A percentile compares a stretch with the other conserved stretches of the same genome.
Evolutionary conservation across 2,329 filamentous ascomycete species (phyloP).

Genomic region (Colletotrichum cereale): DNA sequence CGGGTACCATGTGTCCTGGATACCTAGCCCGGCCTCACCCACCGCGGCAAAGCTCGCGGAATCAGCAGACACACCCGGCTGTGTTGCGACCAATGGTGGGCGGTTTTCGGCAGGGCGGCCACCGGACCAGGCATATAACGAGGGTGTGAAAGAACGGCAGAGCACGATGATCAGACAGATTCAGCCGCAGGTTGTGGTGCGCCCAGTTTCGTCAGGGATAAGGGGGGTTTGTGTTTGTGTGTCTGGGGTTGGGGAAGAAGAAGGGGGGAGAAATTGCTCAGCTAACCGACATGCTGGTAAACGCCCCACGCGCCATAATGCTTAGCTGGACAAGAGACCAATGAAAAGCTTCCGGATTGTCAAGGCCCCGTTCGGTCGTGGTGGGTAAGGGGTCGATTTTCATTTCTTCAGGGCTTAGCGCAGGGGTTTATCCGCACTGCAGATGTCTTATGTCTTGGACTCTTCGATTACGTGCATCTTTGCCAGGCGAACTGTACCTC

Average conservation of each 20-base stretch:
- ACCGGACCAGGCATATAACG: slow-evolving; percentile 4
- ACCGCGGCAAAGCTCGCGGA: slow-evolving; percentile 10
- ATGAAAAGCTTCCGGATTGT: slow-evolving; percentile 5
- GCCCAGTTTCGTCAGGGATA: slow-evolving; percentile 35
- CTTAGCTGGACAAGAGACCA: slow-evolving; percentile 24
- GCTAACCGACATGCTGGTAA: neutral
- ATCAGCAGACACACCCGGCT: slow-evolving; percentile 11
- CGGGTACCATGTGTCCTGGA: neutral
- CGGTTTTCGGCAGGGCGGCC: neutral
- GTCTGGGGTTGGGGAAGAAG: slow-evolving; percentile 4
- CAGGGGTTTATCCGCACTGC: neutral
- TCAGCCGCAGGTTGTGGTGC: slow-evolving; percentile 33
- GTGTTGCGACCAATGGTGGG: slow-evolving; percentile 7
- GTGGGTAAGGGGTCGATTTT: slow-evolving; percentile 14
- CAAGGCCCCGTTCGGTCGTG: slow-evolving; percentile 4
- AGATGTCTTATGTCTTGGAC: too few relatives aligned
- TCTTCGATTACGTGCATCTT: neutral
- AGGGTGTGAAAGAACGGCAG: slow-evolving; percentile 18
- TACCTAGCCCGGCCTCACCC: neutral
- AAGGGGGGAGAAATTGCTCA: neutral
- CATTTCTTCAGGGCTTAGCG: slow-evolving; percentile 36
- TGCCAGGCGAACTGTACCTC: slow-evolving; percentile 9
- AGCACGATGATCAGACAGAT: slow-evolving; percentile 40
- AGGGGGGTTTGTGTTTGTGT: slow-evolving; percentile 18
- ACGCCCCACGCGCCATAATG: slow-evolving; percentile 22